These are phyloP conservation scores for Metschnikowia vanudenii DNA, from an alignment of 805 yeast genomes.

Conservation along the genomic window DNA sequence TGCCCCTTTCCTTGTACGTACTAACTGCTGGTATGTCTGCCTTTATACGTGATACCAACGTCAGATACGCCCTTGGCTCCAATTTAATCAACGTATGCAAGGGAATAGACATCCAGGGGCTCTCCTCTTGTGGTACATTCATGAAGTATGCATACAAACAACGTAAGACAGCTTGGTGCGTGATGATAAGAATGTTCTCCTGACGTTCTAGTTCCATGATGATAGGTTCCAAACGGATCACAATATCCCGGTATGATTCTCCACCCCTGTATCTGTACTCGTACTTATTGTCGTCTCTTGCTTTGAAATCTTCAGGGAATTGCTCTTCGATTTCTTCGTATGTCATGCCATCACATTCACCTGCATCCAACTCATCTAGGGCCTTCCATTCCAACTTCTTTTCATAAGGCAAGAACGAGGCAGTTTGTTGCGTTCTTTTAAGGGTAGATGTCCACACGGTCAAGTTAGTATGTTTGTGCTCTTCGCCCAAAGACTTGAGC, in stretches of 20 bases:
- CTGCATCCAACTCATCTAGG: slow-evolving; percentile 94
- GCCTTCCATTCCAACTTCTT: slow-evolving; percentile 91
- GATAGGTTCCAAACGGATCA: slow-evolving; percentile 91
- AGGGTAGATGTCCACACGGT: slow-evolving; percentile 97
- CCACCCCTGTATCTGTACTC: slow-evolving; percentile 97
- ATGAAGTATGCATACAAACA: slow-evolving; percentile 97
- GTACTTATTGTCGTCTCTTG: slow-evolving; percentile 93
- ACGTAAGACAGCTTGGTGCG: slow-evolving; percentile 96
- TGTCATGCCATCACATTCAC: slow-evolving; percentile 96
- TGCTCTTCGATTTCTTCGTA: slow-evolving; percentile 83
- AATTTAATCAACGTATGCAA: slow-evolving; percentile 89
- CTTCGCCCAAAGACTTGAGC: slow-evolving; percentile 58
- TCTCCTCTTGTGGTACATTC: slow-evolving; percentile 96
- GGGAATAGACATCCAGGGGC: slow-evolving; percentile 99
- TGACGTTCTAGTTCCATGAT: slow-evolving; percentile 98
- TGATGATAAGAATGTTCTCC: slow-evolving; percentile 90
- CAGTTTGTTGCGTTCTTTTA: slow-evolving; percentile 89
- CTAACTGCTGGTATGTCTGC: slow-evolving; percentile 98
- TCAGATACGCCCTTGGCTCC: slow-evolving; percentile 93
- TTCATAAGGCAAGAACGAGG: slow-evolving; percentile 74
- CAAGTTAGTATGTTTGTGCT: slow-evolving; percentile 50
- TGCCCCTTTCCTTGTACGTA: slow-evolving; percentile 94
- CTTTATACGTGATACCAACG: slow-evolving; percentile 83
- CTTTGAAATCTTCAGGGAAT: slow-evolving; percentile 93
- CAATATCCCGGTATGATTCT: slow-evolving; percentile 94